Evolutionary conservation across 495 filamentous ascomycete genomes (phyloP).

Genomic region (Aspergillus nidulans): DNA sequence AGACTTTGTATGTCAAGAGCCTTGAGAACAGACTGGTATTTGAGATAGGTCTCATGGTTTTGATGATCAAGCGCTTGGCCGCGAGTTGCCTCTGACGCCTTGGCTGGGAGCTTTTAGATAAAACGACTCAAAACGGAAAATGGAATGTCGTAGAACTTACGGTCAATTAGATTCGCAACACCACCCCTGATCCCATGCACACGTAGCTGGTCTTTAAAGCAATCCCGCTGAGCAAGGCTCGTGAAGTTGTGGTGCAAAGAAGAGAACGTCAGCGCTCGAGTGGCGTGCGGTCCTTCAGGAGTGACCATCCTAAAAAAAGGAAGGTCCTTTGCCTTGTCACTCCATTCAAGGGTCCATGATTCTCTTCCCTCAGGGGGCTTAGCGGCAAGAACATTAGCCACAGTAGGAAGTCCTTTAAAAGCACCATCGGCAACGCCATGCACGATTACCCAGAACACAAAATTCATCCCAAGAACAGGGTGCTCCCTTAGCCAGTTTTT

Average conservation of each 20-base stretch:
- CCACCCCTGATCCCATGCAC: no score
- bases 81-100: conserved; percentile 6
- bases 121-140: background rate
- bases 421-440: background rate
- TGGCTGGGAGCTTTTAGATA: conserved; percentile 2
- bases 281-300: background rate
- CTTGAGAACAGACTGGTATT: background rate
- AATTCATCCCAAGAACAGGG: no score
- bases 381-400: background rate
- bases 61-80: conserved; percentile 3
- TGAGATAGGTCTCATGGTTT: conserved; percentile 5
- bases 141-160: no score
- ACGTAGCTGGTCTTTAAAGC: background rate
- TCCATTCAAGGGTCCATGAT: conserved; percentile 5
- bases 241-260: background rate
- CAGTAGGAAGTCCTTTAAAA: conserved; percentile 2
- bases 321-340: background rate
- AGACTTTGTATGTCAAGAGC: background rate
- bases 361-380: background rate
- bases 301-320: conserved; percentile 5
- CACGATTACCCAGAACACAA: no score
- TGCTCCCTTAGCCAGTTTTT: no score
- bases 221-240: background rate
- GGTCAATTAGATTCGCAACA: no score
- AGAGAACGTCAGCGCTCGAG: conserved; percentile 2